Base-by-base conservation (phyloP, 106 monocot species). In the Allium fistulosum region DNA sequence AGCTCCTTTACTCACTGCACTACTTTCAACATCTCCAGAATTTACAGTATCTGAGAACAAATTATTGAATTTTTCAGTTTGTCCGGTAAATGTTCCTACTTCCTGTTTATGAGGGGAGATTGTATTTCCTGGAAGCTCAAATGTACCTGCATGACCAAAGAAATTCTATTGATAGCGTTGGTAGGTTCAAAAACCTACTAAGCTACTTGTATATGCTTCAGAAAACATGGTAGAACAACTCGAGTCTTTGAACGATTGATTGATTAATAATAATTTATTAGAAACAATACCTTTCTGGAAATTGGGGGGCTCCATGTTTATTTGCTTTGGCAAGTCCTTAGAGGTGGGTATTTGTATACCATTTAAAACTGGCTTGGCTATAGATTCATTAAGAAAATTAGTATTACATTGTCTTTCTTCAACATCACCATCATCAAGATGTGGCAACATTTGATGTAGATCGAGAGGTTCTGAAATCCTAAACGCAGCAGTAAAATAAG, bases 391-490 rank as follows among this genome's bases (percentile, higher is more conserved):
- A 49, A 50, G 17, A 27, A 59, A 69, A 64, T 26, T 62, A 26
- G 7, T 12, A 17, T 55, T 28, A 55, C 58, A 71, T 62, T 11
- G 10, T 18, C 49, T 51, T 12, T 72, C 70, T 67, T 71, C 70
- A 77, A 15, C 51, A 10, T 66, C 10, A 72, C 63, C 56, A 11
- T 84, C 73, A 63, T 45, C 67, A 51, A 65, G 69, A 53, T 51
- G 46, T 9, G 68, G 16, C 56, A 66, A 59, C 17, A 60, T 28
- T 51, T 72, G 73, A 48, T 66, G 70, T 14, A 76, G 63, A 70
- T 76, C 71, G 48, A 59, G 73, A 66, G 84, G 82, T 74, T 97
- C 96, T 61, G 96, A 87, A 74, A 87, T 46, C 64, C 96, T 97
- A 70, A 60, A 87, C 37, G 5, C 37, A 37, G 37, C 37, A 37